Evolutionary conservation across 2,329 filamentous ascomycete genomes (phyloP).

Genomic region (Didymella arachidicola): DNA sequence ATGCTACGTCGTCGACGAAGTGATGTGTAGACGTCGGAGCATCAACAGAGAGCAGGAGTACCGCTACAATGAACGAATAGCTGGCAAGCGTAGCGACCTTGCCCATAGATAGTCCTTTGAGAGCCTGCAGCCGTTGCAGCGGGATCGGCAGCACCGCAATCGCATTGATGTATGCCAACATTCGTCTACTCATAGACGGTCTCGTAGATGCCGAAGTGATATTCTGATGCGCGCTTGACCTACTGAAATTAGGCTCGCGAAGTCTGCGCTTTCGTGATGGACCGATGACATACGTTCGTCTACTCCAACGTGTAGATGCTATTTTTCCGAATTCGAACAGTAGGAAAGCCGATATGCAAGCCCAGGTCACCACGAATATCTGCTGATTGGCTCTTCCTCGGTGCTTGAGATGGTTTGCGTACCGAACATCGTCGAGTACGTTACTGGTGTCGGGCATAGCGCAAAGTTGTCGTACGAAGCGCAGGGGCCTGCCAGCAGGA

Average conservation of each 20-base stretch:
- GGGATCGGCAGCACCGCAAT: slow-evolving; percentile 17
- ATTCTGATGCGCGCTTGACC: slow-evolving; percentile 9
- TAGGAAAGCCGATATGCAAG: slow-evolving; percentile 20
- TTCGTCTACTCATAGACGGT: slow-evolving; percentile 1
- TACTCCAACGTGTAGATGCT: slow-evolving; percentile 18
- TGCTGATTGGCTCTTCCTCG: slow-evolving; percentile 28
- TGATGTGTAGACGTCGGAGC: slow-evolving; percentile 32
- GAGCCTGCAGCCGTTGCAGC: background rate
- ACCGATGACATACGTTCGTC: slow-evolving; percentile 19
- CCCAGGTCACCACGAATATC: slow-evolving; percentile 30
- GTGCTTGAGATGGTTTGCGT: slow-evolving; percentile 37
- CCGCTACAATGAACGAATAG: slow-evolving; percentile 20
- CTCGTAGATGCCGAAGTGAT: background rate
- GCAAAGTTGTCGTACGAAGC: background rate
- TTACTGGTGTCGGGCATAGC: slow-evolving; percentile 5
- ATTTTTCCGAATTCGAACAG: slow-evolving; percentile 6
- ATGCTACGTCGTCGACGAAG: slow-evolving; percentile 42
- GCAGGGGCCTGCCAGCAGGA: slow-evolving; percentile 15
- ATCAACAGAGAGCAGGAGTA: slow-evolving; percentile 31
- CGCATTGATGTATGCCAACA: slow-evolving; percentile 15
- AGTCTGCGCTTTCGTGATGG: background rate
- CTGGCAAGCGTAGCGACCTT: slow-evolving; percentile 9
- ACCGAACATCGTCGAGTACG: slow-evolving; percentile 33
- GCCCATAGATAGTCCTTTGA: slow-evolving; percentile 17
- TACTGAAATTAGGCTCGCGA: slow-evolving; percentile 4